Evolutionary conservation across 1,284 basidiomycete species (phyloP).

Genomic region (Naganishia sp.): DNA sequence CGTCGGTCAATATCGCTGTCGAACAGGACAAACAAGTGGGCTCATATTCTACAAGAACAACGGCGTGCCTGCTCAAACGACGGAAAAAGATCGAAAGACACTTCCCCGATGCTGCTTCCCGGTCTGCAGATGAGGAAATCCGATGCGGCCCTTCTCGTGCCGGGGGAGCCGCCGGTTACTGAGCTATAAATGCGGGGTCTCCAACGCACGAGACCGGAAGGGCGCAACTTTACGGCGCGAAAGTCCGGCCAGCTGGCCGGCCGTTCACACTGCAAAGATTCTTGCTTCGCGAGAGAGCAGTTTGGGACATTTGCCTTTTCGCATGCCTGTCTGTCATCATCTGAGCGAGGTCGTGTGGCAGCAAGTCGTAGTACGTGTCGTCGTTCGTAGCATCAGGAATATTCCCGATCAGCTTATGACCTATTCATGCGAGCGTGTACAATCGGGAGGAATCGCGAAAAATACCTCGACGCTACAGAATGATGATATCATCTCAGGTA

Average conservation of each 20-base stretch:
- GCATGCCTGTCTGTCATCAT: no score
- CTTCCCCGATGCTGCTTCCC: constrained; percentile 9
- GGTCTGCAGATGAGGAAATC: not conserved
- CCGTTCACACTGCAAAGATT: no score
- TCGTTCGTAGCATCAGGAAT: no score
- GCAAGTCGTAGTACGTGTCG: no score
- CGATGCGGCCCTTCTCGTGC: constrained; percentile 21
- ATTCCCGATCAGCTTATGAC: no score
- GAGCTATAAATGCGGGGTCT: constrained; percentile 4
- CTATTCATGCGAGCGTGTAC: no score
- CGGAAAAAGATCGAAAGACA: constrained; percentile 11
- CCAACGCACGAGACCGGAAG: not conserved
- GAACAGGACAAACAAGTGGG: not conserved
- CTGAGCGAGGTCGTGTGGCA: no score
- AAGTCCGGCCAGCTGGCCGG: not conserved
- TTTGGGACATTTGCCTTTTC: no score
- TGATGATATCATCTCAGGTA: no score
- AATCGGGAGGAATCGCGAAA: no score
- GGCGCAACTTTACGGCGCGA: constrained; percentile 8
- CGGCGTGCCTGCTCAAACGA: not conserved
- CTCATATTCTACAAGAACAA: not conserved
- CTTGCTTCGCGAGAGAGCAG: no score
- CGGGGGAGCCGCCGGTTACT: constrained; percentile 10
- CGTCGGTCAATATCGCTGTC: constrained; percentile 19
- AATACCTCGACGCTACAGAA: no score